phyloP scores from a whole-genome alignment of 116 monocot species.

The Posidonia oceanica region DNA sequence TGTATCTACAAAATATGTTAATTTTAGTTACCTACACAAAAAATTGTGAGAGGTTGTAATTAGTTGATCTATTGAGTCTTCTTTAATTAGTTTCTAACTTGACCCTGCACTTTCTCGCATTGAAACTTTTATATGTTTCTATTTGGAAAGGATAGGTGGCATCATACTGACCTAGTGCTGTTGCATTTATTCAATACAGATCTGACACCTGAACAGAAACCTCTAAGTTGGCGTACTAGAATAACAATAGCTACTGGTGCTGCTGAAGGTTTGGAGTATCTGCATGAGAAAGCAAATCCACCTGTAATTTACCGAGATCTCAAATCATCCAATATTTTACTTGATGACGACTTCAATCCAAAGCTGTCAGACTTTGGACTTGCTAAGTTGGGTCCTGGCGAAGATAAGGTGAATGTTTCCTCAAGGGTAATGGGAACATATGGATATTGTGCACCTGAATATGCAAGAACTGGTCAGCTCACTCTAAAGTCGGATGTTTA shows the following conservation, averaged over 20 bases:
- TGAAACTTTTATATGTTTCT: too few relatives aligned
- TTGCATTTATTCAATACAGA: background rate
- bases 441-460: conserved; percentile 71
- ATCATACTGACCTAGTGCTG: background rate
- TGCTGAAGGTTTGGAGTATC: conserved; percentile 53
- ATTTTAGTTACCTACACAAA: too few relatives aligned
- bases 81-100: too few relatives aligned
- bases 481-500: conserved; percentile 71
- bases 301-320: conserved; percentile 62
- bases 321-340: conserved; percentile 50
- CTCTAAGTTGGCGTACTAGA: conserved; percentile 33
- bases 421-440: conserved; percentile 67
- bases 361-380: conserved; percentile 59
- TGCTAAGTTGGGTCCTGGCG: conserved; percentile 47
- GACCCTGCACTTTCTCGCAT: too few relatives aligned
- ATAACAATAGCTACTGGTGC: conserved; percentile 55
- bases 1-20: too few relatives aligned
- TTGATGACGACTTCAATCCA: conserved; percentile 32
- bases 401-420: conserved; percentile 30
- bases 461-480: conserved; percentile 59
- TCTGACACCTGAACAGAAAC: conserved; percentile 7
- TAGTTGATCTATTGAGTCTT: too few relatives aligned
- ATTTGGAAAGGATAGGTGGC: too few relatives aligned
- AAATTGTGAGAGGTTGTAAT: too few relatives aligned
- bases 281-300: conserved; percentile 64